phyloP scores from a whole-genome alignment of 768 basidiomycete species.

The Pleurotus sapidus region DNA sequence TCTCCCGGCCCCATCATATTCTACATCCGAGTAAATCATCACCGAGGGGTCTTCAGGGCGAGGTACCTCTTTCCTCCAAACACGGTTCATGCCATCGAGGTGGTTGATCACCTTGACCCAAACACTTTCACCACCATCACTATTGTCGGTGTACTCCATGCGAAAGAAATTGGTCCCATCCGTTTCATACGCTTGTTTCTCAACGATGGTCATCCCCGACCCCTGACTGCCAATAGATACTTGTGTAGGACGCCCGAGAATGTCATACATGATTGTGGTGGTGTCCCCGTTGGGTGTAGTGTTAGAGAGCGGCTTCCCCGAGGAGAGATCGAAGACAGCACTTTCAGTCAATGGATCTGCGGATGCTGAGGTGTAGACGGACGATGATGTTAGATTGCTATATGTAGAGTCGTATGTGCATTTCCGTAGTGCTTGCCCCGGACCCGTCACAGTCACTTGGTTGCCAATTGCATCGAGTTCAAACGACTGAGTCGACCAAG shows the following conservation, averaged over 20 bases:
- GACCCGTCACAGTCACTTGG: neutral
- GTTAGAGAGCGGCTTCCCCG: neutral
- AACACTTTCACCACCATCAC: neutral
- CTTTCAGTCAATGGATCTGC: neutral
- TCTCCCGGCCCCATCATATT: neutral
- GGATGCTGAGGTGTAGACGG: slow-evolving; percentile 2
- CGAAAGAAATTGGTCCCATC: neutral
- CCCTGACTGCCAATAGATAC: neutral
- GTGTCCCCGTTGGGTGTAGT: neutral
- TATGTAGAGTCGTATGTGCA: neutral
- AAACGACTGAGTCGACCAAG: neutral
- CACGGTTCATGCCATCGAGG: neutral
- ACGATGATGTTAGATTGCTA: slow-evolving; percentile 1
- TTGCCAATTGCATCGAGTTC: slow-evolving; percentile 1
- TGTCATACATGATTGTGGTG: slow-evolving; percentile 2
- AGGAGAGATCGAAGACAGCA: neutral
- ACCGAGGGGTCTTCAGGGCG: neutral
- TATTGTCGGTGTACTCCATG: neutral
- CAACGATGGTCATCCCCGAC: neutral
- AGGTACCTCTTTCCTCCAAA: neutral
- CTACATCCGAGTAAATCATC: neutral
- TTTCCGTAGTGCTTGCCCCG: neutral
- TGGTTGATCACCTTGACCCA: neutral
- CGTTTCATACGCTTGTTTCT: neutral
- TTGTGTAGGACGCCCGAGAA: neutral